phyloP scores from a whole-genome alignment of 768 basidiomycete genomes.

The Pleurotus tuoliensis region DNA sequence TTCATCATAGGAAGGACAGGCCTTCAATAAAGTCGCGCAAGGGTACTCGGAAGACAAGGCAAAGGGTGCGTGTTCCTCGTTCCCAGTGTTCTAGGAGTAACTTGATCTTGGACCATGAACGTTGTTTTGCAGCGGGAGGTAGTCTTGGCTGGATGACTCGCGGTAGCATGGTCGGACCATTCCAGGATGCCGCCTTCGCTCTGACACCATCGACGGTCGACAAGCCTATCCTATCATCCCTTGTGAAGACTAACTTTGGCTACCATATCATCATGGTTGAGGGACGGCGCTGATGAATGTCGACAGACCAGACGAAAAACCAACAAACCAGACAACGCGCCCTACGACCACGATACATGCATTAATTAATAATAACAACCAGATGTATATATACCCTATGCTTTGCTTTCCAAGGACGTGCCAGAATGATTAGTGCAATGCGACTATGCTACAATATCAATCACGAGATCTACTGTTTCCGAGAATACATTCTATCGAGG shows the following conservation, averaged over 20 bases:
- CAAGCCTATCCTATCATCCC: conserved; percentile 65
- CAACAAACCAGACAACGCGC: no score
- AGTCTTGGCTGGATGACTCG: conserved; percentile 85
- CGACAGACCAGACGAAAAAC: background rate
- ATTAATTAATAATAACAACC: background rate
- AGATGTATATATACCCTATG: background rate
- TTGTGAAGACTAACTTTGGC: conserved; percentile 81
- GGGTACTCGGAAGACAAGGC: conserved; percentile 92
- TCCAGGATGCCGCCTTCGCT: conserved; percentile 87
- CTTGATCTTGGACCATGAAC: background rate
- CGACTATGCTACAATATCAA: background rate
- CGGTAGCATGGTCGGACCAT: conserved; percentile 82
- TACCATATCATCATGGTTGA: conserved; percentile 94
- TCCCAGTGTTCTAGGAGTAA: background rate
- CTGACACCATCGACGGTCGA: conserved; percentile 77
- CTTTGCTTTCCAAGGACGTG: no score
- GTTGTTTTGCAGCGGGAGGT: conserved; percentile 58
- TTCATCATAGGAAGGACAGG: conserved; percentile 54
- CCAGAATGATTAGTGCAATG: background rate
- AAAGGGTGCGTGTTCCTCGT: conserved; percentile 47
- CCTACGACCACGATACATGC: background rate
- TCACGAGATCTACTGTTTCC: no score
- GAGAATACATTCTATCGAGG: background rate
- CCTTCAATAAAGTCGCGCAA: conserved; percentile 86
- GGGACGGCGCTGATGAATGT: conserved; percentile 54